phyloP scores from a whole-genome alignment of 768 basidiomycete species.

The Pulveroboletus sp. region DNA sequence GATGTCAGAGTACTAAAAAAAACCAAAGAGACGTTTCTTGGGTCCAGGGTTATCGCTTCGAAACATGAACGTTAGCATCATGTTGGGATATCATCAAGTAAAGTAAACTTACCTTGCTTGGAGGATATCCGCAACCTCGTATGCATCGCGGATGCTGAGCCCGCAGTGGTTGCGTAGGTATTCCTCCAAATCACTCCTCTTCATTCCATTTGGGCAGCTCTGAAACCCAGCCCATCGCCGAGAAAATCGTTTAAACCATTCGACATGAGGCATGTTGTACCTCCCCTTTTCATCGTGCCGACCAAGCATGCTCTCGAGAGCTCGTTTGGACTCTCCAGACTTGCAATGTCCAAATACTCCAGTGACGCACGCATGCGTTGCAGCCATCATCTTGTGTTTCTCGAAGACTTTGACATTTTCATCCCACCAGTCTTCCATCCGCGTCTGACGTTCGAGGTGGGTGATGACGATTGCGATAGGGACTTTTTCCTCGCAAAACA shows the following conservation, averaged over 20 bases:
- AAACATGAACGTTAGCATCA: background rate
- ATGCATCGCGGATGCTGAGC: background rate
- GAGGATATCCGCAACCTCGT: background rate
- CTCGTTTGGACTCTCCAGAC: background rate
- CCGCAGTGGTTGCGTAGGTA: background rate
- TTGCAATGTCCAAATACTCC: background rate
- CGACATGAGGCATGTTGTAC: slow-evolving; percentile 1
- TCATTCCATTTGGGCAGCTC: background rate
- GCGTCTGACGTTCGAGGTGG: background rate
- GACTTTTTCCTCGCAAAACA: background rate
- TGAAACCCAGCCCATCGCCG: no score
- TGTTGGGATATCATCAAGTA: background rate
- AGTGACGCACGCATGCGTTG: slow-evolving; percentile 3
- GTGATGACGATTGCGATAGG: no score
- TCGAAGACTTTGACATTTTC: background rate
- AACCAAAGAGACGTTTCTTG: background rate
- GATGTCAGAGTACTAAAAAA: background rate
- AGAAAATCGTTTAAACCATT: background rate
- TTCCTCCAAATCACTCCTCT: background rate
- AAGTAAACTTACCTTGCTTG: background rate
- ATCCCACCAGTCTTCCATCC: slow-evolving; percentile 6
- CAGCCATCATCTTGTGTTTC: background rate
- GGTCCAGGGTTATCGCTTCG: background rate
- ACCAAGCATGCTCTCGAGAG: background rate
- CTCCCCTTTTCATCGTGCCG: background rate